Base-by-base conservation (phyloP, 108 stramenopile genomes). In the Nitzschia putrida region DNA sequence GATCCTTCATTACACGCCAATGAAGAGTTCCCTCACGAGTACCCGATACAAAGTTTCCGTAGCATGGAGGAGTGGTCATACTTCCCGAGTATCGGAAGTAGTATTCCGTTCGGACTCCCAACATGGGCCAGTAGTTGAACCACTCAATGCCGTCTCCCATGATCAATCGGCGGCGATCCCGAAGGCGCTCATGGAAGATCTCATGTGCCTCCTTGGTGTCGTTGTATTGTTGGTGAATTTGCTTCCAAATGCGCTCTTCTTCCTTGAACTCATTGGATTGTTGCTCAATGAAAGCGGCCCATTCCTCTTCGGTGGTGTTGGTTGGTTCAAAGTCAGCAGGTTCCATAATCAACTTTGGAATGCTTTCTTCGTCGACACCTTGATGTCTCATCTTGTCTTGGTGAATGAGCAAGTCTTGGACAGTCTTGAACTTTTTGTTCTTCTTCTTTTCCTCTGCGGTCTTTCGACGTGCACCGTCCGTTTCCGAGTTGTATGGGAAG, bases 1-100 rank as follows among this genome's bases (percentile, higher is more conserved):
- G 79, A 60, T 80, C 79, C 57, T 80, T 80, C 69, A 80, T 65
- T 14, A 80, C 69, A 12, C 79, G 54, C 68, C 68, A 80, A 53
- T 80, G 73, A 34, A 64, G 60, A 25, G 74, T 68, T 26, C 60
- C 59, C 26, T 39, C 49, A 14, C 65, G 49, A 23, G 40, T 43
- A 1, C 26, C 37, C n/a, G 40, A 18, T 13, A 8, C 25, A 60
- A 64, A 57, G 20, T 64, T 53, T 43, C 66, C 66, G 43, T 76
- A 71, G 67, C 81, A 82, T 21, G 81, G 81, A 18, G 81, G 81
- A 39, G 72, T 69, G 44, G 81, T 78, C 45, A 66, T 59, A 23
- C 67, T 71, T 20, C 75, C 68, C 1, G 68, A 69, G 49, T 69
- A 69, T n/a, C 68, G 75, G 53, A 43, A 69, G 42, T 69, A 76